Evolutionary conservation across 2,329 filamentous ascomycete species (phyloP).

Genomic region (Pseudogymnoascus sp.): DNA sequence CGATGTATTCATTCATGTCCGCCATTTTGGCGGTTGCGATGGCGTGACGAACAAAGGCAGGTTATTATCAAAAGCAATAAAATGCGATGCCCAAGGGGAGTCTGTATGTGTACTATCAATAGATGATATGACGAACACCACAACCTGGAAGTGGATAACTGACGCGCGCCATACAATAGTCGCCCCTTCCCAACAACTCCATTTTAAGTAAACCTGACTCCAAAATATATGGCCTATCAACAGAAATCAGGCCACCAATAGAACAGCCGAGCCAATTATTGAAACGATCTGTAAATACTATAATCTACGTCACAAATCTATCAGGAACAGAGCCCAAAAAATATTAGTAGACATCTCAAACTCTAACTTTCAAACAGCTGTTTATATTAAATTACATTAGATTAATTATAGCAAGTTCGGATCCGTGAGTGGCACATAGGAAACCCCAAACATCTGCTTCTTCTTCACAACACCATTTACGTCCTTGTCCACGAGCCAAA

Average conservation of each 20-base stretch:
- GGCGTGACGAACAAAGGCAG: background rate
- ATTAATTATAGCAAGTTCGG: constrained; percentile 28
- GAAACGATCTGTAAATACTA: background rate
- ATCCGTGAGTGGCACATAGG: constrained; percentile 73
- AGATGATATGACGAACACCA: background rate
- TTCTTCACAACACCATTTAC: constrained; percentile 51
- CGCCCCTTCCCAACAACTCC: background rate
- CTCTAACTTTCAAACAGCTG: background rate
- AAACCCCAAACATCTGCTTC: constrained; percentile 60
- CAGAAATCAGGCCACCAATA: background rate
- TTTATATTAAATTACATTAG: background rate
- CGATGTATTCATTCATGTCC: background rate
- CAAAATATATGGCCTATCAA: background rate
- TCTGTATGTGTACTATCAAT: background rate
- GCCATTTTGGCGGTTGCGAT: background rate
- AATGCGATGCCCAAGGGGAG: background rate
- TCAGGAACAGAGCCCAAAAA: background rate
- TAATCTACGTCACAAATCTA: background rate
- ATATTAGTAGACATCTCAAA: background rate
- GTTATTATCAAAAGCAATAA: background rate
- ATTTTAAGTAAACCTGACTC: background rate
- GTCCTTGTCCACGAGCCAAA: constrained; percentile 71
- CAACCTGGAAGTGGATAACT: background rate
- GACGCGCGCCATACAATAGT: background rate
- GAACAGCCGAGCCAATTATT: background rate